Evolutionary conservation across 2,329 filamentous ascomycete genomes (phyloP).

Genomic region (Cercospora canescens): DNA sequence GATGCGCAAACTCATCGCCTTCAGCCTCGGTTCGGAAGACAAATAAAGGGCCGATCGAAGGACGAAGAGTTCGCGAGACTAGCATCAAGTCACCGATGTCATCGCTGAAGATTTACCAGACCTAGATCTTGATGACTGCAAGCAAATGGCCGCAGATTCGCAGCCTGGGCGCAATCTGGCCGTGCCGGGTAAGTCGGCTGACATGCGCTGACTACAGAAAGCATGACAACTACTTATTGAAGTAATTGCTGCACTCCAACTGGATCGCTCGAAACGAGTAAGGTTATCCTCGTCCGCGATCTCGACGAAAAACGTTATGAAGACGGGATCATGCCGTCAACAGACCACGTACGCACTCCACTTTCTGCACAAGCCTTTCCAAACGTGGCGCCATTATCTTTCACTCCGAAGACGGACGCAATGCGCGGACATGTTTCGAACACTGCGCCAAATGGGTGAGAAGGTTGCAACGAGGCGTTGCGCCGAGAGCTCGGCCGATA

Average conservation of each 20-base stretch:
- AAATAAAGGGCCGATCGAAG: too few relatives aligned
- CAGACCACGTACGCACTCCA: neutral
- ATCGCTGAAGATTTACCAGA: too few relatives aligned
- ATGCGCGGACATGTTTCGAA: neutral
- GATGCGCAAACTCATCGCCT: too few relatives aligned
- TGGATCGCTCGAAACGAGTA: neutral
- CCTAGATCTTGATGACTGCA: too few relatives aligned
- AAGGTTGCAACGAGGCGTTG: neutral
- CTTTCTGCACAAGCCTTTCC: neutral
- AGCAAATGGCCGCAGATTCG: too few relatives aligned
- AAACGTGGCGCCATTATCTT: neutral
- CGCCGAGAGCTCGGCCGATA: neutral
- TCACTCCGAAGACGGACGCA: neutral
- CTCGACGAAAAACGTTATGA: neutral
- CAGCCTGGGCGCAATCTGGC: too few relatives aligned
- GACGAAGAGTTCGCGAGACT: too few relatives aligned
- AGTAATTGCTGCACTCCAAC: neutral
- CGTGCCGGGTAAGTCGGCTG: neutral
- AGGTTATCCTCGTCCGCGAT: neutral
- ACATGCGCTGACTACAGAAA: neutral
- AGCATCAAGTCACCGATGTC: too few relatives aligned
- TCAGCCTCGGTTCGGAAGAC: too few relatives aligned
- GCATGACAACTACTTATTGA: neutral
- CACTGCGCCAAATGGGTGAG: neutral
- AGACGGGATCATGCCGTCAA: neutral